phyloP scores from a whole-genome alignment of 2,329 filamentous ascomycete species.

The Cercospora sp. region DNA sequence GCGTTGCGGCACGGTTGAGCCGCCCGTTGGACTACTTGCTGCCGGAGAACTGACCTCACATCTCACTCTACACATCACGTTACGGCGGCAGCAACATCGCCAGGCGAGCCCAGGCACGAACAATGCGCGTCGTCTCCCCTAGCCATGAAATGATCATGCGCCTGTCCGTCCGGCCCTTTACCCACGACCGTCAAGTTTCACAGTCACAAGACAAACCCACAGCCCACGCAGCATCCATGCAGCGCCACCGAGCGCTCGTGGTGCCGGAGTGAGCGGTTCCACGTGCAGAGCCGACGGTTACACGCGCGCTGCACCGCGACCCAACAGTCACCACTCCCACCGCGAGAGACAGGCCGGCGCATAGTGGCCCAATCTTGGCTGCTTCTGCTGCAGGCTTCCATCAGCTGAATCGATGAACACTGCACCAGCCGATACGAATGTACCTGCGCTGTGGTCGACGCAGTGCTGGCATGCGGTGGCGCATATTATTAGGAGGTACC shows the following conservation, averaged over 20 bases:
- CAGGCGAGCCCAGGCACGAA: background rate
- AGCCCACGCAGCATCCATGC: conserved; percentile 14
- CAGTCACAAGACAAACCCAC: conserved; percentile 6
- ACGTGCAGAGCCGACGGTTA: conserved; percentile 22
- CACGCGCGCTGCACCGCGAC: conserved; percentile 19
- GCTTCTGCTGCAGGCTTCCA: conserved; percentile 14
- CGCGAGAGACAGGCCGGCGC: conserved; percentile 18
- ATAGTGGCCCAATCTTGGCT: conserved; percentile 15
- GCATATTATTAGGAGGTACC: background rate
- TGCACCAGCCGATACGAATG: conserved; percentile 19
- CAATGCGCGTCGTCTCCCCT: background rate
- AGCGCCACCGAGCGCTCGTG: conserved; percentile 14
- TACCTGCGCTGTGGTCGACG: conserved; percentile 24
- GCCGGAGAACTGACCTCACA: conserved; percentile 1
- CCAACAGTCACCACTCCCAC: conserved; percentile 10
- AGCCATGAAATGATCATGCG: conserved; percentile 1
- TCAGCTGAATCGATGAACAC: conserved; percentile 11
- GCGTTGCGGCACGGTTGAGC: conserved; percentile 7
- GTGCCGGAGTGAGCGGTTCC: conserved; percentile 20
- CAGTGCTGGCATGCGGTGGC: conserved; percentile 5
- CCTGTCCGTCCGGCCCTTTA: conserved; percentile 12
- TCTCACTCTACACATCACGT: background rate
- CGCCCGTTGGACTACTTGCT: conserved; percentile 2
- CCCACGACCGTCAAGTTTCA: conserved; percentile 9
- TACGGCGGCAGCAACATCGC: background rate